Evolutionary conservation across 1,284 basidiomycete species (phyloP), one percentile per base, ranked within the genome.

Genomic region (Singerocomus inundabilis): DNA sequence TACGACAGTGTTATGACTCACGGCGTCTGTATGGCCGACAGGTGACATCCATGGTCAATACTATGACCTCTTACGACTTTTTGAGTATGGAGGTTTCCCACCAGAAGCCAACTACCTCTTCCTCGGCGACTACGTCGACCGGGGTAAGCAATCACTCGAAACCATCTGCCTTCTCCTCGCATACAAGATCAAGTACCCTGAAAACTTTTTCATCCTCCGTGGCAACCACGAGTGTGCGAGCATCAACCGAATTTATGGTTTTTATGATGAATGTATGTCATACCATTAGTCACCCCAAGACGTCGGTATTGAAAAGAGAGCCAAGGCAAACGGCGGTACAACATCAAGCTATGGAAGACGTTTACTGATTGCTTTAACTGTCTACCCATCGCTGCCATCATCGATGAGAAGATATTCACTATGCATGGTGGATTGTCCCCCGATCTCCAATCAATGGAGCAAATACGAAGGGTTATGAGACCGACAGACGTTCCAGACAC

Each of bases 401-500:
- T 96, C 67, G 93, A 96, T 73, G 93, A 96, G 72, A 95, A 96
- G 77, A 96, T 96, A 68, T 95, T 96, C 71, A 95, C 92, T 44
- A 91, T 91, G 90, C 92, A 96, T 63, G 90, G 91, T 44, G 88
- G 89, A 41, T 79, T 98, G 62, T 95, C 91, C 72, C 96, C 97
- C 44, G 95, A 98, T 74, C 78, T 99, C 57, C 95, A 98, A 79
- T 93, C 90, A 66, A 99, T 99, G 96, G 96, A 99, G 74, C 95
- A 99, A 79, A 99, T 99, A 78, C 82, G 97, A 70, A 84, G 96
- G 69, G 95, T 99, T 44, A 98, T 98, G 96, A 81, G 96, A 75
- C 97, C 96, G 34, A 99, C 96, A 52, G 96, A 99, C 72, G 96
- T 99, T 48, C 96, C 97, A 57, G 96, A 99, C 74, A 98, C 94